phyloP scores from a whole-genome alignment of 2,329 filamentous ascomycete species.

The Huntiella savannae region DNA sequence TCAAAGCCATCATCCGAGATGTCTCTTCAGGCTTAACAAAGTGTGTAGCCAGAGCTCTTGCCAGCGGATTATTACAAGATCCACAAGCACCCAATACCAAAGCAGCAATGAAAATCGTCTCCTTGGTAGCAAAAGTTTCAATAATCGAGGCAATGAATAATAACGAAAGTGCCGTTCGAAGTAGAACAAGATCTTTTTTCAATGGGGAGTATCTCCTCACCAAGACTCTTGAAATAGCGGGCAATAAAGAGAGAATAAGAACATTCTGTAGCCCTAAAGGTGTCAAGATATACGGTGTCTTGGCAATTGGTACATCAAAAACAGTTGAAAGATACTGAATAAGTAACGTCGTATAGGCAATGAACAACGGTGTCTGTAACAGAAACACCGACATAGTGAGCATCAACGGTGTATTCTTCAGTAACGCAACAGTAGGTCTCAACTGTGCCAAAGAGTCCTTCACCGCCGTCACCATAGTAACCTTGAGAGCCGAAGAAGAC shows the following conservation, averaged over 20 bases:
- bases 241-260: conserved; percentile 20
- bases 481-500: not conserved
- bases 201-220: conserved; percentile 17
- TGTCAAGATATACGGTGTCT: conserved; percentile 24
- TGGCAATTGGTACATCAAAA: conserved; percentile 24
- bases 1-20: conserved; percentile 23
- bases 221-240: conserved; percentile 17
- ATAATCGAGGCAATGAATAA: conserved; percentile 18
- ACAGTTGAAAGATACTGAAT: conserved; percentile 26
- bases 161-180: conserved; percentile 18
- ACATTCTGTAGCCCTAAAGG: conserved; percentile 23
- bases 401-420: conserved; percentile 20
- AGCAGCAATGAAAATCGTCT: conserved; percentile 20
- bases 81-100: conserved; percentile 22
- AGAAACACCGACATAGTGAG: conserved; percentile 23
- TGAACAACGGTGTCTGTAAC: conserved; percentile 20
- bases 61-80: conserved; percentile 21
- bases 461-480: not conserved
- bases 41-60: conserved; percentile 22
- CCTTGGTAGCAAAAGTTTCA: conserved; percentile 19
- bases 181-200: conserved; percentile 21
- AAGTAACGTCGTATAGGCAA: conserved; percentile 20
- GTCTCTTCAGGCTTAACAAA: conserved; percentile 21
- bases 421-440: conserved; percentile 17
- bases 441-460: conserved; percentile 17